Percentiles rank a stretch among this genome's conserved stretches.
Conservation (phyloP, 371 early-diverging fungal genomes). For the Mucor irregularis region DNA sequence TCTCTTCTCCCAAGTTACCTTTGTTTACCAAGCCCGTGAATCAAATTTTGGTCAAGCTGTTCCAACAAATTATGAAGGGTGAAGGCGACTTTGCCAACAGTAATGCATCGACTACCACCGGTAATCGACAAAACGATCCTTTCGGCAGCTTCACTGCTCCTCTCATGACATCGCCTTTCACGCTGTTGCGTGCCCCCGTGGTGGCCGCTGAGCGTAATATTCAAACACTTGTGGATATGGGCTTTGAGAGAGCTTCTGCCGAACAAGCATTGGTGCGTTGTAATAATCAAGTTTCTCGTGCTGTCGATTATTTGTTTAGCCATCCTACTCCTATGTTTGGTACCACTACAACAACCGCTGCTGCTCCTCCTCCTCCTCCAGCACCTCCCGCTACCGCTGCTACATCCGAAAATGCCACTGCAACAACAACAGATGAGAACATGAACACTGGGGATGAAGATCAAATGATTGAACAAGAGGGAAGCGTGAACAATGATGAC, state of each 20-base stretch:
- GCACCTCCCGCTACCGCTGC: background rate
- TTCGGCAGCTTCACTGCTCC: slow-evolving; percentile 29
- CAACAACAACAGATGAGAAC: background rate
- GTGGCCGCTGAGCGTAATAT: slow-evolving; percentile 66
- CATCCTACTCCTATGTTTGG: slow-evolving; percentile 63
- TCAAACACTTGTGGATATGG: slow-evolving; percentile 84
- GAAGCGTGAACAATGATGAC: slow-evolving; percentile 11
- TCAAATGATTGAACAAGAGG: background rate
- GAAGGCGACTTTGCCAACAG: slow-evolving; percentile 51
- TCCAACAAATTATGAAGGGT: slow-evolving; percentile 71
- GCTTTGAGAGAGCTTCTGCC: slow-evolving; percentile 83
- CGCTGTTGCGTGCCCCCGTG: slow-evolving; percentile 34
- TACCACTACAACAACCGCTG: slow-evolving; percentile 2
- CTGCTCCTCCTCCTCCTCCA: slow-evolving; percentile 15
- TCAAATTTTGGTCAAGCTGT: slow-evolving; percentile 54
- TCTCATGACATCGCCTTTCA: slow-evolving; percentile 36
- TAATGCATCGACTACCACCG: slow-evolving; percentile 14
- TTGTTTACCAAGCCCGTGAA: slow-evolving; percentile 51
- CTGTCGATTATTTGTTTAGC: slow-evolving; percentile 88
- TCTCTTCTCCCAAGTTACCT: slow-evolving; percentile 44
- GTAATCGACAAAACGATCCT: slow-evolving; percentile 13
- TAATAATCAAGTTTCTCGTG: slow-evolving; percentile 80
- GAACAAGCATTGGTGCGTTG: slow-evolving; percentile 79
- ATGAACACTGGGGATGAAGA: slow-evolving; percentile 5
- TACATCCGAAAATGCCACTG: background rate